Conservation (phyloP, 345 rosid genomes). For the Corchorus olitorius region DNA sequence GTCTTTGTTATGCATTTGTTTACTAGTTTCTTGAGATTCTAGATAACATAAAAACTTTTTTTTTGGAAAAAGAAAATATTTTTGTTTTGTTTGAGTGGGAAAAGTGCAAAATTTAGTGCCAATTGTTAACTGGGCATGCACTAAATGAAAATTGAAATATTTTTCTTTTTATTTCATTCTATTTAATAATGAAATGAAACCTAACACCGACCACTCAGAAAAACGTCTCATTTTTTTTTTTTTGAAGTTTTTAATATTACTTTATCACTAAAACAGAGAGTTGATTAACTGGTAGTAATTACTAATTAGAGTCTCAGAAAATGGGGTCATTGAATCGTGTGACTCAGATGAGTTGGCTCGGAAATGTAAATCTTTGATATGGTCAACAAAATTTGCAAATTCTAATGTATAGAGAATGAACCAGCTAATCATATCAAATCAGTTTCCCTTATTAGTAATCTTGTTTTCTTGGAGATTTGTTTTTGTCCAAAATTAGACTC, state of each 20-base stretch:
- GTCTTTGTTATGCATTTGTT: background rate
- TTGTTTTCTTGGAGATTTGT: background rate
- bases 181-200: constrained; percentile 5
- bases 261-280: background rate
- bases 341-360: background rate
- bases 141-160: constrained; percentile 18
- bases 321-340: constrained; percentile 6
- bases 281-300: background rate
- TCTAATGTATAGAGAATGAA: background rate
- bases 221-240: background rate
- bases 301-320: background rate
- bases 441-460: background rate
- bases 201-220: constrained; percentile 26
- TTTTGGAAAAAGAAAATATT: background rate
- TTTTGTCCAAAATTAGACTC: background rate
- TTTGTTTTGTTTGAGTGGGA: background rate
- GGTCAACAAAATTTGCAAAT: background rate
- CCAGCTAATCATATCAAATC: background rate
- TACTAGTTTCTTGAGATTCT: background rate
- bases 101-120: constrained; percentile 12
- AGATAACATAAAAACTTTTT: background rate
- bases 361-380: background rate
- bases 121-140: constrained; percentile 32
- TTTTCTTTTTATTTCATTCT: background rate
- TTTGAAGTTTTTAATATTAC: background rate